A percentile compares a stretch with the other conserved stretches of the same genome.
Evolutionary conservation across 768 basidiomycete species (phyloP).

Genomic region (Ramaria sp.): DNA sequence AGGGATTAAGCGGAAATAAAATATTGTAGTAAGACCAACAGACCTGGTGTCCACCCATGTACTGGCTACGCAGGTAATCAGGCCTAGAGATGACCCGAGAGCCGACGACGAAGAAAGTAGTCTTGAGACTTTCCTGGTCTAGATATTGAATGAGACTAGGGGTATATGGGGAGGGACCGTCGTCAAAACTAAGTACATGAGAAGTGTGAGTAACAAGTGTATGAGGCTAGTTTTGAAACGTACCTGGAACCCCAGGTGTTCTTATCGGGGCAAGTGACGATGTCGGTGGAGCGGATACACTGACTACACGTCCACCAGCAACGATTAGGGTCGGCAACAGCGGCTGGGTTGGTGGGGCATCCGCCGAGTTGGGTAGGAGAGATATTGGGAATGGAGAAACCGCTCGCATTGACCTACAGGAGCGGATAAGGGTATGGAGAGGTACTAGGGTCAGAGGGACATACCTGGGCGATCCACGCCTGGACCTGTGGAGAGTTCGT

Average conservation of each 20-base stretch:
- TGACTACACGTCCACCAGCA: slow-evolving; percentile 83
- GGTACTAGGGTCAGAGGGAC: not conserved
- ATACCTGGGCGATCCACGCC: slow-evolving; percentile 44
- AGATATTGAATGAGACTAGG: slow-evolving; percentile 65
- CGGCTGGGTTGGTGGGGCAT: slow-evolving; percentile 46
- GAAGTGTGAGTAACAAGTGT: not conserved
- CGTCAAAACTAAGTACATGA: slow-evolving; percentile 42
- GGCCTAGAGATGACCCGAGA: slow-evolving; percentile 70
- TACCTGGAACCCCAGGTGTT: slow-evolving; percentile 40
- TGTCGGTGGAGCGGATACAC: slow-evolving; percentile 56
- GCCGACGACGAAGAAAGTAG: slow-evolving; percentile 85
- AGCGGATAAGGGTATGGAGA: not conserved
- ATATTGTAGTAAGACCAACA: not conserved
- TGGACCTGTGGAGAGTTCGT: slow-evolving; percentile 52
- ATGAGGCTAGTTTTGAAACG: slow-evolving; percentile 13
- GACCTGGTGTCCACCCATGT: slow-evolving; percentile 63
- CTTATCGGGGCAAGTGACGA: slow-evolving; percentile 64
- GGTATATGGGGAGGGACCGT: slow-evolving; percentile 75
- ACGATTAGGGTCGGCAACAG: slow-evolving; percentile 40
- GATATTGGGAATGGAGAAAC: slow-evolving; percentile 48
- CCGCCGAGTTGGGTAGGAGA: slow-evolving; percentile 28
- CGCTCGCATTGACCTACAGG: slow-evolving; percentile 42
- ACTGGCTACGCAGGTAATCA: slow-evolving; percentile 57
- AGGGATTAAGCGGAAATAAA: not conserved
- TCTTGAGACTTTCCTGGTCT: slow-evolving; percentile 48